Conservation (phyloP, 1,284 basidiomycete genomes). For the Leccinum solheimii region DNA sequence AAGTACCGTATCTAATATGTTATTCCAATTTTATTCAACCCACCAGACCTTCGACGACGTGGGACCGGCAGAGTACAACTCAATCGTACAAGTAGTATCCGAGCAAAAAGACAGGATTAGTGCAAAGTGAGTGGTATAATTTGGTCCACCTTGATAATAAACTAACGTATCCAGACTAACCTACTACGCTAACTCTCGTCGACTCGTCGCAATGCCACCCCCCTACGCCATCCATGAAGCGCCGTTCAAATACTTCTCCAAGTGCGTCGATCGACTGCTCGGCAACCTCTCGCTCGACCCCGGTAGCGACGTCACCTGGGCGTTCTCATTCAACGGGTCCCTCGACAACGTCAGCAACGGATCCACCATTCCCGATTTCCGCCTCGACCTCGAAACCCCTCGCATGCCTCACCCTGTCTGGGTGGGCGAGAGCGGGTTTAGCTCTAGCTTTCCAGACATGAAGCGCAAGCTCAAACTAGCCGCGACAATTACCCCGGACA, state of each 20-base stretch:
- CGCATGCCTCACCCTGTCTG: background rate
- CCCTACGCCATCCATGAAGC: background rate
- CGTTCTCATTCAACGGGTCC: background rate
- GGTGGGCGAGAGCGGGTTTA: background rate
- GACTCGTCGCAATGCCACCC: background rate
- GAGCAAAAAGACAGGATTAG: background rate
- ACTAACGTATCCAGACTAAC: background rate
- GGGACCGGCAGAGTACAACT: background rate
- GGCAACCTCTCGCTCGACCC: background rate
- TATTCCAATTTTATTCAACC: background rate
- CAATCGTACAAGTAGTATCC: background rate
- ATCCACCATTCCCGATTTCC: background rate
- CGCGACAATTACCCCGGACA: background rate
- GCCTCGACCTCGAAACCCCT: background rate
- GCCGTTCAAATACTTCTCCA: background rate
- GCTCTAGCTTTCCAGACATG: background rate
- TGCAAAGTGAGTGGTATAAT: background rate
- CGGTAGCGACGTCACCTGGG: background rate
- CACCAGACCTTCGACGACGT: background rate
- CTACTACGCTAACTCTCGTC: background rate
- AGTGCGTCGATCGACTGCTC: background rate
- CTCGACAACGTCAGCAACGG: background rate
- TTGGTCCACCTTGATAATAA: background rate
- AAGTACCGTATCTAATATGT: background rate
- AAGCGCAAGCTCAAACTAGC: background rate